phyloP scores from a whole-genome alignment of 2,329 filamentous ascomycete species.

The Claviceps sp. region DNA sequence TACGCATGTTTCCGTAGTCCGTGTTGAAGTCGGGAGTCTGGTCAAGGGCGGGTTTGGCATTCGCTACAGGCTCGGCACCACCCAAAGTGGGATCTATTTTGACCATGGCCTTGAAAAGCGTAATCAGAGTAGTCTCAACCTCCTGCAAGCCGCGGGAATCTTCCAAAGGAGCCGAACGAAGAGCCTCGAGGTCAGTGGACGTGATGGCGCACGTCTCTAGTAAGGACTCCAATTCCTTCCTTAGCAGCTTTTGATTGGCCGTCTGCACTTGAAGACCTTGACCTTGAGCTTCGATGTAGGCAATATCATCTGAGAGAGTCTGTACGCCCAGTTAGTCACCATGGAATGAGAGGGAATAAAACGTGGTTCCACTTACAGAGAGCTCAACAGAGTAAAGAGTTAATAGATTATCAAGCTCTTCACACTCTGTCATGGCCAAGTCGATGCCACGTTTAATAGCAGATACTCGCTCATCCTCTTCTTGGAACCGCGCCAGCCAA shows the following conservation, averaged over 20 bases:
- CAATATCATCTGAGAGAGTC: constrained; percentile 90
- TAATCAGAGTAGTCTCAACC: constrained; percentile 64
- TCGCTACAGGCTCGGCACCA: constrained; percentile 32
- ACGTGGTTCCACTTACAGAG: constrained; percentile 46
- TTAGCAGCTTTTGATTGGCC: constrained; percentile 87
- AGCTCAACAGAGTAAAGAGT: constrained; percentile 93
- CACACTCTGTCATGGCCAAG: constrained; percentile 82
- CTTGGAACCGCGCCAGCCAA: constrained; percentile 72
- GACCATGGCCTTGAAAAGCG: constrained; percentile 81
- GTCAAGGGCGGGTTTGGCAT: constrained; percentile 29
- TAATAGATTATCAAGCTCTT: constrained; percentile 86
- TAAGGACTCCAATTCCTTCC: constrained; percentile 78
- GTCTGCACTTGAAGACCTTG: constrained; percentile 95
- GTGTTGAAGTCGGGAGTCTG: constrained; percentile 45
- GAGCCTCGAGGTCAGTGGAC: constrained; percentile 54
- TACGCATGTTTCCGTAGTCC: constrained; percentile 80
- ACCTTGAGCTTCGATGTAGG: constrained; percentile 93
- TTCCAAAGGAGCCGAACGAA: constrained; percentile 62
- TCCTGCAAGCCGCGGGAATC: constrained; percentile 56
- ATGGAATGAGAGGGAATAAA: not conserved
- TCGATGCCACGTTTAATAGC: constrained; percentile 80
- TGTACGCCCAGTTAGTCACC: constrained; percentile 22
- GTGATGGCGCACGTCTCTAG: constrained; percentile 86
- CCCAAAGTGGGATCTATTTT: constrained; percentile 81
- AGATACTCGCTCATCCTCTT: constrained; percentile 81